A percentile compares a stretch with the other conserved stretches of the same genome.
These are phyloP conservation scores for Pseudogymnoascus sp. DNA, from an alignment of 2,329 filamentous ascomycete genomes.

Conservation along the genomic window DNA sequence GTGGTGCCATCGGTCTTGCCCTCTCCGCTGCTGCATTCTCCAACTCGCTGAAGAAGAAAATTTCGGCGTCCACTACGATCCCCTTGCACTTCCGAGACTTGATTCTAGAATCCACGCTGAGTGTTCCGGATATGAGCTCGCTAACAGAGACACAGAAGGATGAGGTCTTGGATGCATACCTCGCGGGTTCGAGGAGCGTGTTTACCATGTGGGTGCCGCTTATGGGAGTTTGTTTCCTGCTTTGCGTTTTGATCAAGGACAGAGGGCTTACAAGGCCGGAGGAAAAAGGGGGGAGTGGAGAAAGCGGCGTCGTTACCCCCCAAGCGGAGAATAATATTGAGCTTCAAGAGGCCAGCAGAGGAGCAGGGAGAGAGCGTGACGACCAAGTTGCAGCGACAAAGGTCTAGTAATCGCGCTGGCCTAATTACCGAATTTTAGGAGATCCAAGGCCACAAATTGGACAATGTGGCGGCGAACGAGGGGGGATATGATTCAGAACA, in stretches of 20 bases:
- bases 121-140: slow-evolving; percentile 19
- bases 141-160: slow-evolving; percentile 21
- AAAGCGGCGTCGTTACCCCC: not conserved
- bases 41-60: slow-evolving; percentile 24
- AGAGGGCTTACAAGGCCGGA: slow-evolving; percentile 34
- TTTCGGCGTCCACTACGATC: slow-evolving; percentile 14
- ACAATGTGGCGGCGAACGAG: not conserved
- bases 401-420: not conserved
- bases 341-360: not conserved
- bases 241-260: slow-evolving; percentile 44
- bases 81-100: slow-evolving; percentile 14
- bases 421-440: not conserved
- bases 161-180: slow-evolving; percentile 42
- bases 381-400: not conserved
- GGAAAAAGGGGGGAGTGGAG: slow-evolving; percentile 16
- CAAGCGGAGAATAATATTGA: not conserved
- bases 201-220: slow-evolving; percentile 50
- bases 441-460: not conserved
- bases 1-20: slow-evolving; percentile 50
- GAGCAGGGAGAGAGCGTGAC: not conserved
- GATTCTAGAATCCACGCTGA: slow-evolving; percentile 22
- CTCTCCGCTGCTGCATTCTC: slow-evolving; percentile 45
- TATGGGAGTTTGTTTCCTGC: slow-evolving; percentile 41
- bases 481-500: too few species aligned
- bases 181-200: slow-evolving; percentile 44